A percentile compares a stretch with the other conserved stretches of the same genome.
These are phyloP conservation scores for Boletus coffeatus DNA, from an alignment of 1,284 basidiomycete genomes.

Conservation along the genomic window DNA sequence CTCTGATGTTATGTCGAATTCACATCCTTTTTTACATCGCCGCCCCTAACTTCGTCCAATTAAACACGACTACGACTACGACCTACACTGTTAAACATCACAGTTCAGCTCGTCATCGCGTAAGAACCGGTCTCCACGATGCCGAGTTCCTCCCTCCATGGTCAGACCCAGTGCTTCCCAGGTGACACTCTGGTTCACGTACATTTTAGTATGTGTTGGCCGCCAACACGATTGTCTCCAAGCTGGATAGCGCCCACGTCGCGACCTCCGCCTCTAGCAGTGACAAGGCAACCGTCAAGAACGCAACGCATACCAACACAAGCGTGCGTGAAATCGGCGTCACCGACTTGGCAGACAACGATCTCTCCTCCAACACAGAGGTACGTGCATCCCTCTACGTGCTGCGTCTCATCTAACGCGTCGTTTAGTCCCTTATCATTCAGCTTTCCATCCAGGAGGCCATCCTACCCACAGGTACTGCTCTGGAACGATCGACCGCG, in stretches of 20 bases:
- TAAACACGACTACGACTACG: background rate
- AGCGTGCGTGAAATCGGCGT: no score
- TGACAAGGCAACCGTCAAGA: no score
- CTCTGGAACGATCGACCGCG: no score
- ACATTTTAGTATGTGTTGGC: slow-evolving; percentile 34
- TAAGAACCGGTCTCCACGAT: no score
- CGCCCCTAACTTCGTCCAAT: background rate
- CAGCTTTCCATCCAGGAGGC: no score
- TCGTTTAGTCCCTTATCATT: no score
- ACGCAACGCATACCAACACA: no score
- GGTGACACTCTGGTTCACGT: slow-evolving; percentile 23
- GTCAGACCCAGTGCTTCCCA: background rate
- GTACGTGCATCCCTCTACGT: no score
- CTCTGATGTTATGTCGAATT: background rate
- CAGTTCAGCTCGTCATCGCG: background rate
- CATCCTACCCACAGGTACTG: no score
- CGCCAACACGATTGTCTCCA: slow-evolving; percentile 32
- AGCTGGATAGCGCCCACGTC: slow-evolving; percentile 32
- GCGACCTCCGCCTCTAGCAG: slow-evolving; percentile 21
- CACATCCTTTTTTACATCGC: background rate
- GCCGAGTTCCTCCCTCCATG: background rate
- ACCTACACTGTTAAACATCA: background rate
- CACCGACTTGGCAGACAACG: no score
- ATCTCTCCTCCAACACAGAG: no score
- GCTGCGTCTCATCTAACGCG: no score